These are phyloP conservation scores for Aspergillus sp. DNA, from an alignment of 2,329 filamentous ascomycete genomes.

Conservation along the genomic window DNA sequence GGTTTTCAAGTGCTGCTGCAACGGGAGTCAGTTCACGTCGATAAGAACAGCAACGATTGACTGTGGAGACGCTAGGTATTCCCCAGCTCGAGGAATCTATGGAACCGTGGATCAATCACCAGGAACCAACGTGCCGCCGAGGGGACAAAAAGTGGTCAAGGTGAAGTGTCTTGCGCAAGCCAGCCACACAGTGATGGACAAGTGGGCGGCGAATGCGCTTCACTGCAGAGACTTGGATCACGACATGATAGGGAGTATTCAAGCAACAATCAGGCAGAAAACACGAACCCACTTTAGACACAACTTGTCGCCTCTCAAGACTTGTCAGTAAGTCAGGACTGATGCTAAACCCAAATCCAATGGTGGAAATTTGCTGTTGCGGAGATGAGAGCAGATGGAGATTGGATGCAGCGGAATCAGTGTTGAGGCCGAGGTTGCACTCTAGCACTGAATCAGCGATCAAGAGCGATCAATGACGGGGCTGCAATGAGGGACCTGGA, in stretches of 20 bases:
- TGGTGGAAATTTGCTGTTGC: neutral
- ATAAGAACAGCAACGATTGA: constrained; percentile 3
- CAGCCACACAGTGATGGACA: constrained; percentile 18
- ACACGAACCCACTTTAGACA: neutral
- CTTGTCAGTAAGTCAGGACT: neutral
- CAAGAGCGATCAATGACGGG: neutral
- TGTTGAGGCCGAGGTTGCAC: neutral
- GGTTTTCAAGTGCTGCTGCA: neutral
- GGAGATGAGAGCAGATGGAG: neutral
- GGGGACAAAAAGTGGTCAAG: neutral
- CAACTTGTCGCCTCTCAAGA: neutral
- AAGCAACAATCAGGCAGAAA: neutral
- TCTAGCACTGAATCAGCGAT: neutral
- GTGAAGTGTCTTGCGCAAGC: neutral
- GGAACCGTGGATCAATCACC: constrained; percentile 8
- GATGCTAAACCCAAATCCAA: neutral
- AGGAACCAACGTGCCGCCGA: neutral
- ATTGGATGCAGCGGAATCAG: neutral
- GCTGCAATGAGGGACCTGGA: neutral
- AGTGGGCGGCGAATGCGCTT: constrained; percentile 20
- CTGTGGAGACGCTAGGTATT: constrained; percentile 3
- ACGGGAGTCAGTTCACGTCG: neutral
- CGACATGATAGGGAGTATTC: neutral
- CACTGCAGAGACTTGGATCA: constrained; percentile 16
- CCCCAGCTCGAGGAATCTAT: neutral